Evolutionary conservation across 805 yeast species (phyloP).

Genomic region (Trichomonascus vanleenenianus): DNA sequence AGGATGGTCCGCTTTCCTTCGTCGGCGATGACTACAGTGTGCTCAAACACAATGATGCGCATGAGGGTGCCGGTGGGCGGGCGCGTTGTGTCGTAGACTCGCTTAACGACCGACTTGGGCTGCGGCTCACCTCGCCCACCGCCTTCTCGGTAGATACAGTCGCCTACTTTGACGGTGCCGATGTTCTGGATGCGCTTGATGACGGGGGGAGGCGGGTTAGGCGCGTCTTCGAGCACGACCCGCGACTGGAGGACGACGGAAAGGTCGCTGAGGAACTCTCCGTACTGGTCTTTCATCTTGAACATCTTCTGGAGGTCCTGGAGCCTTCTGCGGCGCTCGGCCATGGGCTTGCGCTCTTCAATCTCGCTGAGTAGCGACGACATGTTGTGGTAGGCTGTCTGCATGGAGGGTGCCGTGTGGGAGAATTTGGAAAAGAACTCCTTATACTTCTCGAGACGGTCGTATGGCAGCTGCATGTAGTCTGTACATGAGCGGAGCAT

Average conservation of each 20-base stretch:
- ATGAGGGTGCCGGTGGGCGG: constrained; percentile 7
- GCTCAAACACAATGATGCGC: constrained; percentile 10
- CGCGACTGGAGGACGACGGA: constrained; percentile 8
- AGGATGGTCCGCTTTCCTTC: constrained; percentile 7
- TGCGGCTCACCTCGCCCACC: constrained; percentile 2
- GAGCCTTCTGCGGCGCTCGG: constrained; percentile 9
- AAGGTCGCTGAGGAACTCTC: constrained; percentile 14
- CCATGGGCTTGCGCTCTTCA: constrained; percentile 12
- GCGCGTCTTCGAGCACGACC: constrained; percentile 11
- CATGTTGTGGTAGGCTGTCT: constrained; percentile 7
- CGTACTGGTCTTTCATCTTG: constrained; percentile 8
- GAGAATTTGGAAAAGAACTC: constrained; percentile 11
- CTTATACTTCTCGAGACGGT: constrained; percentile 12
- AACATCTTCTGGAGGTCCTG: constrained; percentile 12
- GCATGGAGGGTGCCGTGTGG: constrained; percentile 5
- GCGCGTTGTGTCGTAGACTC: constrained; percentile 5
- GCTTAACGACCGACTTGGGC: constrained; percentile 6
- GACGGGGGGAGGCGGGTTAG: not conserved
- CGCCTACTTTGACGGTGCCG: constrained; percentile 9
- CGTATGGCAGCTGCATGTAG: constrained; percentile 19
- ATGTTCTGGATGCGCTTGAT: not conserved
- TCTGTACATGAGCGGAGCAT: constrained; percentile 10
- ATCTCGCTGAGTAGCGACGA: constrained; percentile 10
- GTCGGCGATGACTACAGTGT: constrained; percentile 8
- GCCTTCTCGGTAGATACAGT: constrained; percentile 9